Evolutionary conservation across 305 asterid genomes (phyloP), one percentile per base, ranked within the genome.

Genomic region (Andrographis paniculata): DNA sequence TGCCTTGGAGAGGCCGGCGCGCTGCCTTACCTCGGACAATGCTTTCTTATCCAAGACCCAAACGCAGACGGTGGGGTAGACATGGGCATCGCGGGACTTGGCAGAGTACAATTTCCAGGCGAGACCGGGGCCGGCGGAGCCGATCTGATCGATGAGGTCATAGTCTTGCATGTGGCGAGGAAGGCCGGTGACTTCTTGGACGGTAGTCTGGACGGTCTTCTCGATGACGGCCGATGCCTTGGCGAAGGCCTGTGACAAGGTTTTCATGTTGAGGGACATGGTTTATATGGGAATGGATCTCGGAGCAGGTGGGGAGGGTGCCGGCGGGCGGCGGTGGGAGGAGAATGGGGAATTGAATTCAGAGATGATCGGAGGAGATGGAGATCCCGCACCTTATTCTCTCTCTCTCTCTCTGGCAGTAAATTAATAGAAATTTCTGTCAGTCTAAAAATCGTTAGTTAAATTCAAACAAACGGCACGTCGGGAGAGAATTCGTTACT

Each of bases 121-220:
- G 24, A 87, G 70, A 18, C 85, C 99, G 3, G 94, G 99, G 6
- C 99, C 96, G 1, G 96, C 94, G 17, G 99, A 83, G 14, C 91
- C 99, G 91, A 91, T 81, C 87, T 87, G 99, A 59, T 87, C 85
- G 40, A 63, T 42, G 54, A 91, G 72, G 5, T 78, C 75, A 71
- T 87, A 87, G 68, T 91, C 99, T 68, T 87, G 96, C 62, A 87
- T 70, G 44, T 96, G 71, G 38, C 73, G 74, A 20, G 96, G 99
- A 5, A 87, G 60, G 13, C 99, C 99, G 48, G 99, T 81, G 12
- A 91, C 99, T 66, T 91, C 99, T 20, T 87, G 96, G 12, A 91
- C 99, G 59, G 99, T 91, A 35, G 83, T 83, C 49, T 87, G 95
- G n/a, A 91, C 96, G 39, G 96, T 91, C 63, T 91, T 91, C 78